phyloP scores from a whole-genome alignment of 805 yeast genomes.

The Candida piceae region DNA sequence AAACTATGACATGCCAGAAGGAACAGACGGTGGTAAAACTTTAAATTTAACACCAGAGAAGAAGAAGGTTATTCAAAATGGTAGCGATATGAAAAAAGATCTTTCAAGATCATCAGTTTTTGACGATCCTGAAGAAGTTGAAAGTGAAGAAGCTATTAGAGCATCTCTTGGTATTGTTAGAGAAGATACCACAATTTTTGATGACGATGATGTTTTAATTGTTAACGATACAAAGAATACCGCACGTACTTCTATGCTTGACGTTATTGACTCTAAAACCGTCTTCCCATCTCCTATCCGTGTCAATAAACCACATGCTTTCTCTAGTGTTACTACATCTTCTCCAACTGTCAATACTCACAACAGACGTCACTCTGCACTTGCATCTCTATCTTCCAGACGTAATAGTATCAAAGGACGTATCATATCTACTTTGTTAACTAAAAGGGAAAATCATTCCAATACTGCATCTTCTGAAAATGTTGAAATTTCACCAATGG shows the following conservation, averaged over 20 bases:
- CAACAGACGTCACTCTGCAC: not conserved
- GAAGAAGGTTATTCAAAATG: slow-evolving; percentile 4
- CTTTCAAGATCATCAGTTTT: slow-evolving; percentile 18
- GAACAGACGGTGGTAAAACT: slow-evolving; percentile 9
- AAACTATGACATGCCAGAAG: slow-evolving; percentile 25
- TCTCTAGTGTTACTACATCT: no score
- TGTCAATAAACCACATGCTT: no score
- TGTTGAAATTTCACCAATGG: slow-evolving; percentile 25
- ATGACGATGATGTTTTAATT: slow-evolving; percentile 10
- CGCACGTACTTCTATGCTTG: not conserved
- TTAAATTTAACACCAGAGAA: slow-evolving; percentile 26
- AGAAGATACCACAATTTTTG: slow-evolving; percentile 18
- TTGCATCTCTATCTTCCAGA: not conserved
- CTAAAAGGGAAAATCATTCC: not conserved
- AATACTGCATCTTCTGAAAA: not conserved
- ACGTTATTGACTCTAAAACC: no score
- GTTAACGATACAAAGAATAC: slow-evolving; percentile 1
- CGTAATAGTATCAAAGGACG: slow-evolving; percentile 7
- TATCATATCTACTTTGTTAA: slow-evolving; percentile 2
- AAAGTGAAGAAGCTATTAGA: slow-evolving; percentile 1
- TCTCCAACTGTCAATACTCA: no score
- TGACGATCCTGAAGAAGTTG: slow-evolving; percentile 26
- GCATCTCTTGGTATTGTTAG: slow-evolving; percentile 1
- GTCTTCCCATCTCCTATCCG: no score
- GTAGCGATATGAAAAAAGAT: slow-evolving; percentile 1